Percentiles rank a stretch among this genome's conserved stretches.
phyloP scores from a whole-genome alignment of 345 rosid genomes.

The Lumnitzera racemosa region DNA sequence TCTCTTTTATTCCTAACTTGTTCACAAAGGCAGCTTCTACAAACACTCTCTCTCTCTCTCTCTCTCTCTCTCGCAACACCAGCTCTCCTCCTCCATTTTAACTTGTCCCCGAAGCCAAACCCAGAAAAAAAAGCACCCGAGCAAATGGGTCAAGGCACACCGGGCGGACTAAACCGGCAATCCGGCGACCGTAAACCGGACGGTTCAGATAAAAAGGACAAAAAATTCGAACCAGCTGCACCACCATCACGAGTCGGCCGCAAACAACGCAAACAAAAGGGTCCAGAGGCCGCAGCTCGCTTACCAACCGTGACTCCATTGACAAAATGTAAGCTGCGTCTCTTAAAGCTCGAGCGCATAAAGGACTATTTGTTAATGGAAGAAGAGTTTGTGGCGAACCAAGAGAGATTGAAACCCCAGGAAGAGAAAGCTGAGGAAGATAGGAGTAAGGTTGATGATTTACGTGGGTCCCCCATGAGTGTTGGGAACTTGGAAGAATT shows the following conservation, averaged over 20 bases:
- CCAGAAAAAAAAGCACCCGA: too few relatives aligned
- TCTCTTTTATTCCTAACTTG: constrained; percentile 6
- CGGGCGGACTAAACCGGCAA: constrained; percentile 72
- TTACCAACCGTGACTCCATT: constrained; percentile 78
- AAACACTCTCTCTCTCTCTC: background rate
- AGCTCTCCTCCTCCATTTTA: background rate
- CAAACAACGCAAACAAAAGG: constrained; percentile 85
- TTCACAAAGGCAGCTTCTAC: constrained; percentile 16
- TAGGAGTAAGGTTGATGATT: constrained; percentile 83
- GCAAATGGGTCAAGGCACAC: constrained; percentile 83
- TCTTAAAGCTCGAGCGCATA: constrained; percentile 75
- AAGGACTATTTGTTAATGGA: constrained; percentile 92
- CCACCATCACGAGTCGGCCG: constrained; percentile 89
- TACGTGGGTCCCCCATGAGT: constrained; percentile 93
- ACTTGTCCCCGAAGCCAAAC: background rate
- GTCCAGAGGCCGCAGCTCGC: constrained; percentile 87
- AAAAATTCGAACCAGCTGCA: constrained; percentile 88
- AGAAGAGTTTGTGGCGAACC: constrained; percentile 91
- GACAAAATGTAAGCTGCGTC: constrained; percentile 75
- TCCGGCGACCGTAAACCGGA: constrained; percentile 71
- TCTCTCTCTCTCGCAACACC: background rate
- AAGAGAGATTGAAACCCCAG: constrained; percentile 86
- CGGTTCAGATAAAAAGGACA: constrained; percentile 79
- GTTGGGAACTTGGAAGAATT: constrained; percentile 91
- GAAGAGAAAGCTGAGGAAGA: constrained; percentile 98